Base-by-base conservation (phyloP, 208 protist species). In the Acanthamoeba polyphaga region DNA sequence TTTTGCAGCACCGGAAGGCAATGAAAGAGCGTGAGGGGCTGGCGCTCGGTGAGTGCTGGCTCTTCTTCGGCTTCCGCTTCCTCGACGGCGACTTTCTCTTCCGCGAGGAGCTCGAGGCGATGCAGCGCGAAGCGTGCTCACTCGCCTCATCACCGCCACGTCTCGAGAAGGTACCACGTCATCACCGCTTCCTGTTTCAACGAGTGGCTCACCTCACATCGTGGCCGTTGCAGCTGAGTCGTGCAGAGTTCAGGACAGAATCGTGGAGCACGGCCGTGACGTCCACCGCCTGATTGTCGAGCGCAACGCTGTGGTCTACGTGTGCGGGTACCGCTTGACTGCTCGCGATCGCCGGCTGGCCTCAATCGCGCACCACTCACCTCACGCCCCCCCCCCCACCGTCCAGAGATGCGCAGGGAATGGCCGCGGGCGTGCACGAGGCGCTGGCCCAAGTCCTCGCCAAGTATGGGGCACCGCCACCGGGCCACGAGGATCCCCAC, bases 51-150 rank as follows among this genome's bases (percentile, higher is more conserved):
- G 62, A 46, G 60, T 92, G 87, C 46, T 92, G 87, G 87, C 66
- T 92, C 13, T 92, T 92, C 87, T 92, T 92, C 46, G 87, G 87
- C 12, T 92, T 70, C n/a, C 58, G 87, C 38, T 74, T 49, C 32
- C 19, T 78, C 27, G 27, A 68, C 9, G 87, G 66, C n/a, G 87
- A 92, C 66, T 92, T 92, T 60, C 60, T 92, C n/a, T 74, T 92
- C 62, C 29, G 43, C 3, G 87, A 92, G 17, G 87, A 92, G 60
- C 58, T 92, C 8, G 87, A 92, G 34, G 62, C 15, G 3, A 53
- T 92, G 58, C 62, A 60, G 51, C 87, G 22, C 66, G 60, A 92
- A 46, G 87, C 46, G 62, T 92, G 12, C 60, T 92, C n/a, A 78
- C 87, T n/a, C 58, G 49, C 32, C 87, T 92, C n/a, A 43, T 92